These are phyloP conservation scores for Eucalyptus marginata DNA, from an alignment of 345 rosid genomes.

Conservation along the genomic window DNA sequence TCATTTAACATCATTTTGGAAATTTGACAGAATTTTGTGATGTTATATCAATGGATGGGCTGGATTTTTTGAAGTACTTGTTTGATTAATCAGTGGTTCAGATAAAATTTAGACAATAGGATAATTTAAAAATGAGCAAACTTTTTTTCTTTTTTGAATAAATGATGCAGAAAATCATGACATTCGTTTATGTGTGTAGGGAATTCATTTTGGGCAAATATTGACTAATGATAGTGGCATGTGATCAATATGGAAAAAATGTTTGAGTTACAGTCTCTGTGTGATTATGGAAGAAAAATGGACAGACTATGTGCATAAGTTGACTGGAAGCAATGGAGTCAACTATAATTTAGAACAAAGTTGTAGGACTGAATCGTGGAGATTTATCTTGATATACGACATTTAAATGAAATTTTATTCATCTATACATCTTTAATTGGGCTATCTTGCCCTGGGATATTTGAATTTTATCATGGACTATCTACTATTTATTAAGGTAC, in stretches of 20 bases:
- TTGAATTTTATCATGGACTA: neutral
- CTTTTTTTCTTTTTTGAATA: neutral
- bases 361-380: neutral
- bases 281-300: neutral
- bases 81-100: neutral
- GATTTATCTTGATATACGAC: neutral
- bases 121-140: neutral
- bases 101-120: neutral
- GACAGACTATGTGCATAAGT: neutral
- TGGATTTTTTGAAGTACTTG: neutral
- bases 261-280: neutral
- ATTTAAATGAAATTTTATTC: neutral
- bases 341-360: neutral
- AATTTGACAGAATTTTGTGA: neutral
- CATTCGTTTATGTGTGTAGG: neutral
- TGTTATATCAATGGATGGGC: neutral
- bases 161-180: neutral
- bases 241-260: neutral
- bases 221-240: neutral
- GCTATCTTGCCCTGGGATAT: neutral
- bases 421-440: neutral
- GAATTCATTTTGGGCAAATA: neutral
- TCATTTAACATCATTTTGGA: neutral
- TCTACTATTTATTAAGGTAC: neutral
- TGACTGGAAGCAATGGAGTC: neutral